A percentile compares a stretch with the other conserved stretches of the same genome.
Evolutionary conservation across 192 early-diverging fungal species (phyloP).

Genomic region (Allomyces arbusculus): DNA sequence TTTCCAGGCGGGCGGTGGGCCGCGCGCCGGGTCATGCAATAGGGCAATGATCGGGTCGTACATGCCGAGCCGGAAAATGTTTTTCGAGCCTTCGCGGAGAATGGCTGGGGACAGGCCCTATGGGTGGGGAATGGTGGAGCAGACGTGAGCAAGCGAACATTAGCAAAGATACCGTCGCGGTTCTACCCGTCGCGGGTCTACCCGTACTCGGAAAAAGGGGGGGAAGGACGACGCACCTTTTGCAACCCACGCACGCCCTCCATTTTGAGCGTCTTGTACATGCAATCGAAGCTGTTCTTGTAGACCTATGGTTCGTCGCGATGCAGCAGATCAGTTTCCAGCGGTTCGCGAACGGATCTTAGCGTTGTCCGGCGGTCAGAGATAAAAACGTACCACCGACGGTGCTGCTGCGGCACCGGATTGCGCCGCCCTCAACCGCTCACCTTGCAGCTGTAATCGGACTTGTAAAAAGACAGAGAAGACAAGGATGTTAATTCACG

Average conservation of each 20-base stretch:
- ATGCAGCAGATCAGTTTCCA: too few species aligned
- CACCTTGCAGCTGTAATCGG: background rate
- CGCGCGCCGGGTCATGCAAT: conserved; percentile 30
- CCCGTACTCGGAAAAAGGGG: too few species aligned
- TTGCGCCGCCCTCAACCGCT: background rate
- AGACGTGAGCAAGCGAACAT: too few species aligned
- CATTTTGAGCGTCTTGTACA: conserved; percentile 38
- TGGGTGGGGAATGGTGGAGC: too few species aligned
- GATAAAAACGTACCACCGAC: background rate
- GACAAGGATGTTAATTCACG: background rate
- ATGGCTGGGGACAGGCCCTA: conserved; percentile 43
- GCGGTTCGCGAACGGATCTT: too few species aligned
- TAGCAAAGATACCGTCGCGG: too few species aligned
- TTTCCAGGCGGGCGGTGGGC: conserved; percentile 45
- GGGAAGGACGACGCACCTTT: conserved; percentile 11
- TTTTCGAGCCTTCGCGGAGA: conserved; percentile 47
- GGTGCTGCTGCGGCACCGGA: background rate
- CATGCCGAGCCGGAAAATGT: conserved; percentile 48
- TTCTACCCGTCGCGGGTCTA: too few species aligned
- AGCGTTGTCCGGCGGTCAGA: too few species aligned
- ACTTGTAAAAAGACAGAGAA: background rate
- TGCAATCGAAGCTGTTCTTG: conserved; percentile 40
- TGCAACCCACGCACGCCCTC: conserved; percentile 49
- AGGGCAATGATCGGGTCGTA: conserved; percentile 47
- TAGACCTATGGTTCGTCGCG: conserved; percentile 18